Evolutionary conservation across 805 yeast species (phyloP), one percentile per base, ranked within the genome.

Genomic region (Hanseniaspora meyeri): DNA sequence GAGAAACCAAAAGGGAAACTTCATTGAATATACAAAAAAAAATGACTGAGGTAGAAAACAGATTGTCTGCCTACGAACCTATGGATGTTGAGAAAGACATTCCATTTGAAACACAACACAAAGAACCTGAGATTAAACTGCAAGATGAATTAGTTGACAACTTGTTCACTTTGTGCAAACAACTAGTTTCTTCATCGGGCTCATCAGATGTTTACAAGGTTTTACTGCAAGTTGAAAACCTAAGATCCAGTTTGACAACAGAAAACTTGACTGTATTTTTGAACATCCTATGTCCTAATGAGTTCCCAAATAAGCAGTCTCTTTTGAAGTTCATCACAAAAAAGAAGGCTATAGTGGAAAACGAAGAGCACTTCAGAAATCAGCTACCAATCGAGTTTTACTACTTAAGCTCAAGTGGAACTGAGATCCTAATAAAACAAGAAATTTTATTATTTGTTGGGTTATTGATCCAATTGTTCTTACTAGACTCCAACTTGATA

Each of bases 181-280:
- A 70, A 39, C 65, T 70, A 20, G 60, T 70, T 16, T 83, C 83
- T 69, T 83, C 90, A 3, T 83, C 83, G 11, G 68, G 78, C 48
- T 80, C 81, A 55, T 81, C 82, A 67, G 98, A 93, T 70, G 80
- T 93, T 48, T 78, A 91, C 69, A 86, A 85, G 65, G 90, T 87
- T 24, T 78, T 93, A 61, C 82, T 96, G 60, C 95, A 87, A 60
- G 74, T 90, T 63, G 86, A 90, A 8, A 74, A 81, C 1, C 73
- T 91, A 60, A 81, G 97, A 71, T 77, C 82, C 57, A 74, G 77
- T 42, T 71, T 90, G 60, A 77, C 76, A 55, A 74, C 74, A 12
- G 76, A 73, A 14, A 74, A 79, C 11, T 73, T 93, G 58, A 70
- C 79, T 9, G 66, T 72, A n/a, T 70, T 85, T 39, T 73, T 89